A percentile compares a stretch with the other conserved stretches of the same genome.
Conservation (phyloP, 169 alveolate species). For the Eimeria nieschulzi region DNA sequence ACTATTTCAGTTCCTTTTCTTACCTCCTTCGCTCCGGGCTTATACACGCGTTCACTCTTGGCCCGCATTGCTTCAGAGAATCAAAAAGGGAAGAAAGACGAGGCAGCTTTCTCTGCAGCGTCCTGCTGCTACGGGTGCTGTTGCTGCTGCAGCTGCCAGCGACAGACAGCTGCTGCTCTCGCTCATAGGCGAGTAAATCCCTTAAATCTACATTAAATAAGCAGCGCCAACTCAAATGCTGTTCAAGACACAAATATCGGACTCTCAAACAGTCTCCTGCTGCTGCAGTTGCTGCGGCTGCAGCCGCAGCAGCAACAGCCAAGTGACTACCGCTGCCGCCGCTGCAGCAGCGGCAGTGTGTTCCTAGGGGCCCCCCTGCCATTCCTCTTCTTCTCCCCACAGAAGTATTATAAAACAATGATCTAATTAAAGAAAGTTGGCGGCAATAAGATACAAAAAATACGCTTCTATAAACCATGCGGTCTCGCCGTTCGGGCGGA, state of each 20-base stretch:
- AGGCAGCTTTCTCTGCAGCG: not conserved
- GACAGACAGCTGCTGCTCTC: constrained; percentile 13
- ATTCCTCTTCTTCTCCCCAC: not conserved
- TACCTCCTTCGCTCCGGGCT: constrained; percentile 74
- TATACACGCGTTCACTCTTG: constrained; percentile 72
- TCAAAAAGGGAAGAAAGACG: not conserved
- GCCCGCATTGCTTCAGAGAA: constrained; percentile 56
- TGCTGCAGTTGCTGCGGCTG: constrained; percentile 36
- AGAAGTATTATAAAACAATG: not conserved
- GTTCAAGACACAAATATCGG: constrained; percentile 44
- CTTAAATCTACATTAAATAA: constrained; percentile 36
- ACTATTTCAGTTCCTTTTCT: not conserved
- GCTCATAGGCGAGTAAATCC: not conserved
- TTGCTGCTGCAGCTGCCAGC: constrained; percentile 44
- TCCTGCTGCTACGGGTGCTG: constrained; percentile 31
- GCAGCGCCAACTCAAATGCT: constrained; percentile 36
- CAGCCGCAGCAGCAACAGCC: constrained; percentile 5
- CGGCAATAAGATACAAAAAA: too few species aligned
- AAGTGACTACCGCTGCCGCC: constrained; percentile 32
- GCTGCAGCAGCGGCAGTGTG: constrained; percentile 5
- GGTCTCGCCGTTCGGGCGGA: too few species aligned
- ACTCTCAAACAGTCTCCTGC: constrained; percentile 20
- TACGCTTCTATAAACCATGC: too few species aligned
- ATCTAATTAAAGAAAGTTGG: too few species aligned
- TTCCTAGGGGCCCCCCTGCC: not conserved